Conservation (phyloP, 352 stramenopile species). For the Phytophthora citrophthora region DNA sequence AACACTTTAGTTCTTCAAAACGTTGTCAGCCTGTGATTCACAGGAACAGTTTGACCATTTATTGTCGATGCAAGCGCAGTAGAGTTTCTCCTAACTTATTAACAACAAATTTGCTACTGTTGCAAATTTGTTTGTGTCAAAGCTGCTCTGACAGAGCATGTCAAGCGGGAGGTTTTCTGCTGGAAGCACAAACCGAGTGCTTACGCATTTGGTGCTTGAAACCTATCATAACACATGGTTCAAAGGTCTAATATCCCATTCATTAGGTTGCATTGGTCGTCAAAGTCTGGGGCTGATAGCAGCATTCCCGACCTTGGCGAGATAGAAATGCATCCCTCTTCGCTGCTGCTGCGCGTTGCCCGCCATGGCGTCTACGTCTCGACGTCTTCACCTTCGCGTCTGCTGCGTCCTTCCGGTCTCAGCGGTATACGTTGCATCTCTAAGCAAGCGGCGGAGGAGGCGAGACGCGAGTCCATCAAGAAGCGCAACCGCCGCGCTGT, state of each 20-base stretch:
- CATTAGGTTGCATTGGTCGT: slow-evolving; percentile 1
- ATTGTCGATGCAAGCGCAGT: not conserved
- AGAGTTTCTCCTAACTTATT: too few species aligned
- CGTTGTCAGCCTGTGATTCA: too few species aligned
- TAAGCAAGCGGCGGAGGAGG: slow-evolving; percentile 52
- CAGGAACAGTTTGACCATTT: too few species aligned
- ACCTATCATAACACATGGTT: slow-evolving; percentile 7
- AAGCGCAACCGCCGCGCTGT: slow-evolving; percentile 92
- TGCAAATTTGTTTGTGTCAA: too few species aligned
- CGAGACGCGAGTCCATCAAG: slow-evolving; percentile 59
- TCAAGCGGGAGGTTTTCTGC: not conserved
- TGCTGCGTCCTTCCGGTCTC: slow-evolving; percentile 10
- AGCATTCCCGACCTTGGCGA: slow-evolving; percentile 26
- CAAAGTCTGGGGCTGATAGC: slow-evolving; percentile 24
- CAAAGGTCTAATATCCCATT: slow-evolving; percentile 3
- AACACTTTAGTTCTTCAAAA: too few species aligned
- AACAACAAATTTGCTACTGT: too few species aligned
- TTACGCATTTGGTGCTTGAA: slow-evolving; percentile 7
- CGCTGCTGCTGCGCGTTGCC: slow-evolving; percentile 26
- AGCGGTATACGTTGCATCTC: slow-evolving; percentile 49
- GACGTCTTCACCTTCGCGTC: slow-evolving; percentile 14
- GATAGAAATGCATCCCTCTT: slow-evolving; percentile 40
- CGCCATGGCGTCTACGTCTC: slow-evolving; percentile 22
- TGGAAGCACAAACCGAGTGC: slow-evolving; percentile 8
- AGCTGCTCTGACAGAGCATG: too few species aligned